Percentiles rank a stretch among this genome's conserved stretches.
Evolutionary conservation across 139 green algal species (phyloP).

Genomic region (Astrephomene gubernaculifera): DNA sequence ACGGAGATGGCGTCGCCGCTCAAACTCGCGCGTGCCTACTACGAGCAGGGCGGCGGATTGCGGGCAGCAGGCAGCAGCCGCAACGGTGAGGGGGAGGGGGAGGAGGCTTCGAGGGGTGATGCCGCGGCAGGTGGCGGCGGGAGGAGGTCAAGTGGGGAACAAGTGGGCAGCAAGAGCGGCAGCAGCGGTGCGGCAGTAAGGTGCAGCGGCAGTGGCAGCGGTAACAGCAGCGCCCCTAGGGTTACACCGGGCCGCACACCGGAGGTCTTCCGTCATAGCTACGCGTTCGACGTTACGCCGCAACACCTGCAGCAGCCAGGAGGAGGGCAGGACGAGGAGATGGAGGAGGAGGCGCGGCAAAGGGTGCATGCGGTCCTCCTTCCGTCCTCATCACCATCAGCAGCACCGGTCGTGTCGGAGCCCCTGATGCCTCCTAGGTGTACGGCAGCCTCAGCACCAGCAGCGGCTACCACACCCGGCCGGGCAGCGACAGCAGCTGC

Average conservation of each 20-base stretch:
- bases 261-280: conserved; percentile 31
- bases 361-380: too few species aligned
- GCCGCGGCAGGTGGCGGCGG: not conserved
- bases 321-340: too few species aligned
- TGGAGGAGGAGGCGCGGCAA: too few species aligned
- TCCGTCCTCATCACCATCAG: too few species aligned
- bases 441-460: too few species aligned
- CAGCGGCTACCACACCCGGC: too few species aligned
- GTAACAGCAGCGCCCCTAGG: not conserved
- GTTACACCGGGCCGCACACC: too few species aligned
- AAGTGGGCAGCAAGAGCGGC: not conserved
- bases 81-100: too few species aligned
- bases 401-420: not conserved
- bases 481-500: too few species aligned
- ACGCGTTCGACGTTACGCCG: conserved; percentile 25
- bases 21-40: not conserved
- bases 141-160: not conserved
- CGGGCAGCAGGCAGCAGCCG: not conserved
- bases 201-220: too few species aligned
- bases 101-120: too few species aligned
- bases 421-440: not conserved
- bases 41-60: not conserved
- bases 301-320: not conserved
- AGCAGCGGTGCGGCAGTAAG: not conserved
- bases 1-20: conserved; percentile 2